phyloP scores from a whole-genome alignment of 352 stramenopile genomes.

The Phytophthora megakarya region DNA sequence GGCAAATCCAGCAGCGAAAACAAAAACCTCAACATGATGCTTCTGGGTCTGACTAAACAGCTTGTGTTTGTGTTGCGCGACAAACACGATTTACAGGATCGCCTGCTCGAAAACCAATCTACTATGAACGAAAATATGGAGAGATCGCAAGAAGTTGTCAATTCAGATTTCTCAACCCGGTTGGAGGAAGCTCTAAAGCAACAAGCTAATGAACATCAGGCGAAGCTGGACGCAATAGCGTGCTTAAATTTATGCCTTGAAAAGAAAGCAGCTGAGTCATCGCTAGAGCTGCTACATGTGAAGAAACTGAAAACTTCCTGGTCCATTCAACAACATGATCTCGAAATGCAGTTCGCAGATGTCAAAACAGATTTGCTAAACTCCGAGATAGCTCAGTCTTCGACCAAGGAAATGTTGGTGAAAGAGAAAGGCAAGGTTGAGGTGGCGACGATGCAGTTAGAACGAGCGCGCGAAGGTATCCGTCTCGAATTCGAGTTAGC shows the following conservation, averaged over 20 bases:
- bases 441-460: constrained; percentile 29
- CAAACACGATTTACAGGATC: constrained; percentile 75
- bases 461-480: constrained; percentile 30
- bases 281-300: constrained; percentile 57
- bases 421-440: constrained; percentile 41
- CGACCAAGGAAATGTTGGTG: constrained; percentile 26
- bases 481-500: constrained; percentile 42
- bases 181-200: constrained; percentile 51
- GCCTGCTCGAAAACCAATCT: constrained; percentile 39
- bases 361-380: constrained; percentile 19
- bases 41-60: constrained; percentile 65
- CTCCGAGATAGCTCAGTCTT: constrained; percentile 35
- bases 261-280: constrained; percentile 46
- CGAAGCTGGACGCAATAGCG: constrained; percentile 44
- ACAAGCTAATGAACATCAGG: constrained; percentile 51
- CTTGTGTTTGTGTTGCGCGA: constrained; percentile 70
- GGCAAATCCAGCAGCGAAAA: constrained; percentile 39
- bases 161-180: constrained; percentile 37
- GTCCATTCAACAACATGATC: constrained; percentile 52
- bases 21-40: constrained; percentile 73
- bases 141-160: constrained; percentile 18
- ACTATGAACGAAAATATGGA: constrained; percentile 30
- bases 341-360: constrained; percentile 41
- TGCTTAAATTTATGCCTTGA: constrained; percentile 44
- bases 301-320: constrained; percentile 70